These are phyloP conservation scores for Pulveroboletus ravenelii DNA, from an alignment of 768 basidiomycete genomes.

Conservation along the genomic window DNA sequence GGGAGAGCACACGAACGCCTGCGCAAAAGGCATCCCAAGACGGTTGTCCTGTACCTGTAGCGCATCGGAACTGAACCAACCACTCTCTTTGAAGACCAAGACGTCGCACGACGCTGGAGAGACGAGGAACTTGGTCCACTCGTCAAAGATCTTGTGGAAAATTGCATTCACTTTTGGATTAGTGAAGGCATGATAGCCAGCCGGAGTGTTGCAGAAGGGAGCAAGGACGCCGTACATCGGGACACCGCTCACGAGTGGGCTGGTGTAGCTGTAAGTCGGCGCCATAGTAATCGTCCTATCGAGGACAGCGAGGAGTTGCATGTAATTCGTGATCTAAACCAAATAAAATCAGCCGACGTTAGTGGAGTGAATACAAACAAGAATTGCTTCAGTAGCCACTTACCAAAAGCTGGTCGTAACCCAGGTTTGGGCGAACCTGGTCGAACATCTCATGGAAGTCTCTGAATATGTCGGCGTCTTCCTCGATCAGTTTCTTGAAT, in stretches of 20 bases:
- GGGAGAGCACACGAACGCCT: conserved; percentile 40
- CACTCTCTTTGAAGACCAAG: conserved; percentile 34
- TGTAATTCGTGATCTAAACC: conserved; percentile 1
- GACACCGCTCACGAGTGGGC: conserved; percentile 6
- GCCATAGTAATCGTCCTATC: conserved; percentile 13
- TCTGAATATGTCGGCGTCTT: conserved; percentile 16
- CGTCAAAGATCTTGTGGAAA: conserved; percentile 18
- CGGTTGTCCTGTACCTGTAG: conserved; percentile 3
- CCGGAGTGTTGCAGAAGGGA: conserved; percentile 21
- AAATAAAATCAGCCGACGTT: not conserved
- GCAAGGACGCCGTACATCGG: conserved; percentile 22
- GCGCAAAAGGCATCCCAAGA: conserved; percentile 28
- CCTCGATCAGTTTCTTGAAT: conserved; percentile 24
- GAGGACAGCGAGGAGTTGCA: conserved; percentile 8
- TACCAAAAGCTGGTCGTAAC: not conserved
- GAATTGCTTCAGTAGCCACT: not conserved
- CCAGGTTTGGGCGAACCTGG: not conserved
- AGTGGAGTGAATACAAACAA: too few relatives aligned
- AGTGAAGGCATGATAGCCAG: conserved; percentile 21
- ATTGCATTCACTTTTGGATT: conserved; percentile 40
- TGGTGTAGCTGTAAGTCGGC: conserved; percentile 13
- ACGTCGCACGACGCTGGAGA: conserved; percentile 41
- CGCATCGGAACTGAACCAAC: conserved; percentile 46
- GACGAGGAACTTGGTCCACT: conserved; percentile 46
- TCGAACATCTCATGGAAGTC: conserved; percentile 26